Conservation (phyloP, 345 rosid genomes). For the Stellera chamaejasme region DNA sequence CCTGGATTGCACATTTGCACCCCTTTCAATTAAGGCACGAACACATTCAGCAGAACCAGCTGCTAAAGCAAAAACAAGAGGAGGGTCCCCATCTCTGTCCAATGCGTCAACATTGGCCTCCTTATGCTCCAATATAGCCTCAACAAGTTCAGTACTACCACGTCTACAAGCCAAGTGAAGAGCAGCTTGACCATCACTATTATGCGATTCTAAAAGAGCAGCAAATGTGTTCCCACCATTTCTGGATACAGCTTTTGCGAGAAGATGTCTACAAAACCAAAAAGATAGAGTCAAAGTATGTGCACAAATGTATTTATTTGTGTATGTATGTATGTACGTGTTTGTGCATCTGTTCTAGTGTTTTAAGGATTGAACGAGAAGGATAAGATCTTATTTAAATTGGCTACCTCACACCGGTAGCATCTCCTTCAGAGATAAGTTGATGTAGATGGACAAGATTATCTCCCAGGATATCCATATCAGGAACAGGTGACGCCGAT, state of each 20-base stretch:
- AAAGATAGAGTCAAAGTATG: slow-evolving; percentile 4
- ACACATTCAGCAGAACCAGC: slow-evolving; percentile 98
- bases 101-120: slow-evolving; percentile 77
- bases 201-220: slow-evolving; percentile 70
- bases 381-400: slow-evolving; percentile 7
- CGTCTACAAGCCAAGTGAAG: slow-evolving; percentile 98
- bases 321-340: no score
- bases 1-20: slow-evolving; percentile 78
- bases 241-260: slow-evolving; percentile 64
- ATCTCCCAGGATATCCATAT: slow-evolving; percentile 43
- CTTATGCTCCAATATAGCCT: slow-evolving; percentile 53
- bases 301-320: no score
- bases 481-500: slow-evolving; percentile 40
- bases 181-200: slow-evolving; percentile 88
- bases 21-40: slow-evolving; percentile 70
- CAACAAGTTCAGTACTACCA: slow-evolving; percentile 84
- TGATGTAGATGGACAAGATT: slow-evolving; percentile 60
- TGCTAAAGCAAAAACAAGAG: slow-evolving; percentile 97
- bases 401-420: slow-evolving; percentile 72
- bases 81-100: slow-evolving; percentile 96
- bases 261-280: slow-evolving; percentile 51
- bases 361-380: not conserved
- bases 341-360: no score
- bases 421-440: slow-evolving; percentile 71
- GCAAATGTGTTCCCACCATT: slow-evolving; percentile 38